phyloP scores from a whole-genome alignment of 768 basidiomycete species.

The Pisolithus albus region DNA sequence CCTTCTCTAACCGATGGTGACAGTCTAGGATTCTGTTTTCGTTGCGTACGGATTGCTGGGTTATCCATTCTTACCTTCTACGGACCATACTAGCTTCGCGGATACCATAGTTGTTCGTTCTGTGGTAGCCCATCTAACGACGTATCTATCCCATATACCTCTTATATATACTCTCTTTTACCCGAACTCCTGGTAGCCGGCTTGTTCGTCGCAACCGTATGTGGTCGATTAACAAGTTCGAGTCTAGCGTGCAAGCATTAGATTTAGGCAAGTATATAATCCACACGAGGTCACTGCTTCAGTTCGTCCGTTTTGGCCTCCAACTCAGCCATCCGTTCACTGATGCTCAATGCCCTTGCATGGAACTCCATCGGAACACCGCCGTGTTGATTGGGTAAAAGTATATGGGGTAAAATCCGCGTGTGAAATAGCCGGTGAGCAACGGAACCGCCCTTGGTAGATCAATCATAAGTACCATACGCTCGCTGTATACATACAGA shows the following conservation, averaged over 20 bases:
- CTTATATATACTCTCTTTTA: neutral
- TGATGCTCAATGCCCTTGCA: conserved; percentile 16
- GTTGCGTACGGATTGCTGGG: conserved; percentile 7
- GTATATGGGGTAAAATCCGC: conserved; percentile 28
- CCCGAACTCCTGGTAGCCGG: too few relatives aligned
- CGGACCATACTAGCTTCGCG: neutral
- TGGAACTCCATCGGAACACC: conserved; percentile 29
- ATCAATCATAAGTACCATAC: neutral
- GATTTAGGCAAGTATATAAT: neutral
- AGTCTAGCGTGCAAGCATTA: neutral
- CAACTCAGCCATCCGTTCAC: conserved; percentile 27
- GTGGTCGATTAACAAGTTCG: neutral
- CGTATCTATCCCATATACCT: neutral
- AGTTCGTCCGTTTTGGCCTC: conserved; percentile 9
- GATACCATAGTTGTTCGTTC: neutral
- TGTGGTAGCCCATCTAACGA: neutral
- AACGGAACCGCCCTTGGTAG: conserved; percentile 26
- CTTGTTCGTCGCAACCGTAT: too few relatives aligned
- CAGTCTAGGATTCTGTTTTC: neutral
- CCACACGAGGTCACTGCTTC: neutral
- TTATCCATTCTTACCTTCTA: neutral
- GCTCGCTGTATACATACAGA: conserved; percentile 17
- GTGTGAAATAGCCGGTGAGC: conserved; percentile 30
- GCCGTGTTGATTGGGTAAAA: conserved; percentile 20
- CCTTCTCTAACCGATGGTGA: conserved; percentile 8